Percentiles rank a stretch among this genome's conserved stretches.
These are phyloP conservation scores for Physcomitrium patens DNA, from an alignment of 225 moss, liverwort and hornwort species.

Conservation along the genomic window DNA sequence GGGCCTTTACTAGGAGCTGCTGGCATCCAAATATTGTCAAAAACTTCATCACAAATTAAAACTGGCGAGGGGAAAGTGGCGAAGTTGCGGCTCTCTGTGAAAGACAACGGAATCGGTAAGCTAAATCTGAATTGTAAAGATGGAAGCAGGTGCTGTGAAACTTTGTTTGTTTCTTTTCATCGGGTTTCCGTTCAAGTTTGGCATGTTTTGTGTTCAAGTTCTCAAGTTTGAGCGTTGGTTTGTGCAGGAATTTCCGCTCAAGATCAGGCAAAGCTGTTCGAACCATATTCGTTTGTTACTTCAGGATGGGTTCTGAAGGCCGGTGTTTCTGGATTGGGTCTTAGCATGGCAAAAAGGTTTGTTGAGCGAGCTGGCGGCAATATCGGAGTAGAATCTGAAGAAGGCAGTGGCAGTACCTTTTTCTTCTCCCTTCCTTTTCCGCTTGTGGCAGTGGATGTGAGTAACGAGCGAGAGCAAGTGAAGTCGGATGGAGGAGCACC, in stretches of 20 bases:
- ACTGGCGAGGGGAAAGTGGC: slow-evolving; percentile 54
- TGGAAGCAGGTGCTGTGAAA: background rate
- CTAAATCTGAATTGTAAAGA: background rate
- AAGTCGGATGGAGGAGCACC: slow-evolving; percentile 36
- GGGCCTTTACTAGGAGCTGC: slow-evolving; percentile 39
- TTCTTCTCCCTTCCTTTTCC: slow-evolving; percentile 79
- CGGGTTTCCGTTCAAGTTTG: background rate
- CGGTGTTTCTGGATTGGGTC: slow-evolving; percentile 74
- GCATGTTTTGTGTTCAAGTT: background rate
- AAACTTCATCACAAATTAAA: slow-evolving; percentile 37
- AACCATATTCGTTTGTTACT: slow-evolving; percentile 73
- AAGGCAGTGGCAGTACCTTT: slow-evolving; percentile 74
- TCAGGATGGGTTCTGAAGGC: slow-evolving; percentile 79
- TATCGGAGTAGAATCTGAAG: slow-evolving; percentile 76
- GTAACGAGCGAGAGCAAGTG: slow-evolving; percentile 37
- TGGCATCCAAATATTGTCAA: slow-evolving; percentile 47
- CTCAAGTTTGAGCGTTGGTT: background rate
- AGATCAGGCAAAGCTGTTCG: slow-evolving; percentile 76
- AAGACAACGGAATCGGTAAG: slow-evolving; percentile 78
- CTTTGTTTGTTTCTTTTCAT: background rate
- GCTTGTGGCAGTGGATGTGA: slow-evolving; percentile 42
- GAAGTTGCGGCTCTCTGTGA: slow-evolving; percentile 70
- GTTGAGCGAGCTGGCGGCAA: slow-evolving; percentile 77
- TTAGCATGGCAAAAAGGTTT: slow-evolving; percentile 78
- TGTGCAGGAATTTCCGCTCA: slow-evolving; percentile 60